A percentile compares a stretch with the other conserved stretches of the same genome.
These are phyloP conservation scores for Yamadazyma diospyri DNA, from an alignment of 1,139 yeast species.

Conservation along the genomic window DNA sequence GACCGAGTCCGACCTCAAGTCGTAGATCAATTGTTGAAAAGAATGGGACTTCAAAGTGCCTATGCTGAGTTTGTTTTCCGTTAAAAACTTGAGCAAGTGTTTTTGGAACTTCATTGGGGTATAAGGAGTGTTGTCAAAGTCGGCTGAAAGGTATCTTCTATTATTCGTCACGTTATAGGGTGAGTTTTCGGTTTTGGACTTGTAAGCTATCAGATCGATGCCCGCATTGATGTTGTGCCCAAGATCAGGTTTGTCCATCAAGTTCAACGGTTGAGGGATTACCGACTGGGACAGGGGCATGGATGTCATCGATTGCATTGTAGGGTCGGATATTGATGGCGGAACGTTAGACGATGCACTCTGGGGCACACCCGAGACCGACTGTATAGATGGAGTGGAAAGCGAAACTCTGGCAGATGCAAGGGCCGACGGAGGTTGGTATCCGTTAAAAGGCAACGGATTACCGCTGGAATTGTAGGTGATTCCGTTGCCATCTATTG, in stretches of 20 bases:
- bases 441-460: slow-evolving; percentile 18
- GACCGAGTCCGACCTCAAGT: slow-evolving; percentile 47
- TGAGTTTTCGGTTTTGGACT: background rate
- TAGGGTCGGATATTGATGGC: background rate
- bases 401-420: background rate
- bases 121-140: slow-evolving; percentile 44
- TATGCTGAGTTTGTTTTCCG: slow-evolving; percentile 50
- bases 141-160: slow-evolving; percentile 22
- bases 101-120: slow-evolving; percentile 47
- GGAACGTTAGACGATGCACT: background rate
- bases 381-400: too few species aligned
- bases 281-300: background rate
- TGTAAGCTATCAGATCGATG: background rate
- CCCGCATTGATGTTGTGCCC: background rate
- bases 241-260: background rate
- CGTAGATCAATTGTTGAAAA: slow-evolving; percentile 50
- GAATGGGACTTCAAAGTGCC: slow-evolving; percentile 47
- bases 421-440: slow-evolving; percentile 1
- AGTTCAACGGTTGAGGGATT: background rate
- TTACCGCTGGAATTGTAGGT: slow-evolving; percentile 28
- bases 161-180: slow-evolving; percentile 11
- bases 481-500: slow-evolving; percentile 39
- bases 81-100: slow-evolving; percentile 47
- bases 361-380: background rate
- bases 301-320: background rate